Evolutionary conservation across 495 filamentous ascomycete species (phyloP), one percentile per base, ranked within the genome.

Genomic region (Apiosordaria backusii): DNA sequence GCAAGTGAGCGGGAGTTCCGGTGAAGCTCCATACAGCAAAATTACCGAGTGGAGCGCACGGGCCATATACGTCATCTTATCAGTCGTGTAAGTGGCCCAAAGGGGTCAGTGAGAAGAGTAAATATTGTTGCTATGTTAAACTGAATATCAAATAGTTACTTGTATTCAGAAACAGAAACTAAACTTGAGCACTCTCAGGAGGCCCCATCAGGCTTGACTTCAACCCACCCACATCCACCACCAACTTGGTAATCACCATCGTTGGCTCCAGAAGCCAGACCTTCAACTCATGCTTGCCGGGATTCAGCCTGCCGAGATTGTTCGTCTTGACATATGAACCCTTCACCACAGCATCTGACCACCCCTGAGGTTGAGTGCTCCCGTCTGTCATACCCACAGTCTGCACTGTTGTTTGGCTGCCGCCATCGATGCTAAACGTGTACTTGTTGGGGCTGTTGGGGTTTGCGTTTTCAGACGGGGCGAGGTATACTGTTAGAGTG

Each of bases 141-240:
- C 10, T 45, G 10, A 15, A 2, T 15, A 13, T 15, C 35, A 7
- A 13, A 45, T 45, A 13, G 9, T 45, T 45, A 45, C 35, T 45
- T 45, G 10, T 7, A 45, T 7, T 45, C 16, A 9, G 35, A 55
- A n/a, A 24, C 18, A 55, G 24, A 2, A 9, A 25, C 45, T 27
- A 61, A 22, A 61, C 59, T 27, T 27, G 27, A 25, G 59, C 62
- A 60, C 84, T 86, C 80, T 87, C 85, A 0, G 86, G 84, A 60
- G 87, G 87, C 19, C 87, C 87, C 68, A 89, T 71, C 75, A 88
- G 83, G 62, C 81, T 85, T 50, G 73, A 57, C 71, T 81, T 81
- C 19, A 88, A 75, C 27, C 86, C 87, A 0, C 86, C 87, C 19
- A 89, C 68, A 77, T 90, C 82, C 16, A 89, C 50, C 50, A 88